phyloP scores from a whole-genome alignment of 306 rosid species.

The Prunus fruticosa region DNA sequence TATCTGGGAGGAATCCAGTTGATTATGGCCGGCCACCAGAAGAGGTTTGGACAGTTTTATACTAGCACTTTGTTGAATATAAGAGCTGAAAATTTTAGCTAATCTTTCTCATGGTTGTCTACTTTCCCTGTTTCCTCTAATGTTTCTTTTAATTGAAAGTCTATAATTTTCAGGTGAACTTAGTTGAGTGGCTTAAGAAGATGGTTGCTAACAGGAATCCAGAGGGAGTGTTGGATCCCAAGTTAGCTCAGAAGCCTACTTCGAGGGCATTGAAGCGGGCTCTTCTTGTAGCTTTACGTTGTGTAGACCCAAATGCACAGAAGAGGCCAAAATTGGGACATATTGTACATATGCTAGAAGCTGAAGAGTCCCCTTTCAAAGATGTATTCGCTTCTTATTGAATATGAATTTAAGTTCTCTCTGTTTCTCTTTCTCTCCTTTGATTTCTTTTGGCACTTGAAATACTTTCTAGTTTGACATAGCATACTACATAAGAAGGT shows the following conservation, averaged over 20 bases:
- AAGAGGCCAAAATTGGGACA: conserved; percentile 91
- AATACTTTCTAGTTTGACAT: not conserved
- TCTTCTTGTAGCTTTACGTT: conserved; percentile 84
- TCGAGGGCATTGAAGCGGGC: conserved; percentile 76
- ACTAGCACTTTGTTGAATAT: conserved; percentile 3
- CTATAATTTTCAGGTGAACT: conserved; percentile 59
- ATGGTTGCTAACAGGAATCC: conserved; percentile 74
- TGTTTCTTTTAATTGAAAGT: conserved; percentile 10
- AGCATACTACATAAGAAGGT: not conserved
- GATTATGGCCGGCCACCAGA: conserved; percentile 71
- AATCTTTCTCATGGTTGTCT: not conserved
- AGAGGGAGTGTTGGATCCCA: conserved; percentile 83
- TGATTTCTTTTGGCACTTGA: not conserved
- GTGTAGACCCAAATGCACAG: conserved; percentile 77
- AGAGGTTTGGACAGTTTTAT: conserved; percentile 52
- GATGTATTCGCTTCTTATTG: conserved; percentile 39
- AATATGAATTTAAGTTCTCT: conserved; percentile 16
- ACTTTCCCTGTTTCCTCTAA: conserved; percentile 12
- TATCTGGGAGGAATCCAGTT: conserved; percentile 89
- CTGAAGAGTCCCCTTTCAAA: conserved; percentile 70
- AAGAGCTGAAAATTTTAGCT: not conserved
- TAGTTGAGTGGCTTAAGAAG: conserved; percentile 90
- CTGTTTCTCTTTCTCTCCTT: not conserved
- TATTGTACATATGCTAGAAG: conserved; percentile 91
- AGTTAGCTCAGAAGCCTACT: conserved; percentile 70